phyloP scores from a whole-genome alignment of 2,329 filamentous ascomycete genomes.

The Colletotrichum falcatum region DNA sequence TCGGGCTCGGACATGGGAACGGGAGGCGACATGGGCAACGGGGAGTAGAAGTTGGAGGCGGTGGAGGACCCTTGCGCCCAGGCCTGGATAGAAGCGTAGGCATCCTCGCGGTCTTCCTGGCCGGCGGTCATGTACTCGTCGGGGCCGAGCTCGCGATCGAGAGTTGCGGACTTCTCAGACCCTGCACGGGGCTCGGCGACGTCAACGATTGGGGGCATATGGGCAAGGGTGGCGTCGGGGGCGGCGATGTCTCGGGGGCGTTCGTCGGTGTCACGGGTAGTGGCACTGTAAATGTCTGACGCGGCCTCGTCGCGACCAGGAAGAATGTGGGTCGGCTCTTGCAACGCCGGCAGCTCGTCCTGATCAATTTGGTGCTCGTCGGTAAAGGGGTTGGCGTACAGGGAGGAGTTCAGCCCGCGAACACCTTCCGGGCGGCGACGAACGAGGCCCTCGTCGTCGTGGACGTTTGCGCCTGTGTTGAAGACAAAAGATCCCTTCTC shows the following conservation, averaged over 20 bases:
- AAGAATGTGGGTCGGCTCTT: conserved; percentile 55
- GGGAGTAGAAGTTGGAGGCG: conserved; percentile 68
- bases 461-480: conserved; percentile 65
- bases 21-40: conserved; percentile 65
- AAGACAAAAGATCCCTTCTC: conserved; percentile 69
- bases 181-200: conserved; percentile 42
- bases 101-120: conserved; percentile 59
- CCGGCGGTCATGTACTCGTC: conserved; percentile 67
- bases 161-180: conserved; percentile 37
- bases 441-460: conserved; percentile 58
- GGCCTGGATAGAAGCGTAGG: conserved; percentile 72
- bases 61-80: conserved; percentile 70
- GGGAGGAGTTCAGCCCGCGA: conserved; percentile 58
- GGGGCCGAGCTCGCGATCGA: conserved; percentile 51
- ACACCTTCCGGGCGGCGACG: conserved; percentile 62
- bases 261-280: conserved; percentile 55
- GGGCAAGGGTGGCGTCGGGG: conserved; percentile 44
- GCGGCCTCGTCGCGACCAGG: conserved; percentile 61
- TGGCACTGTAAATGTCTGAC: conserved; percentile 70
- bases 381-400: conserved; percentile 70
- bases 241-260: conserved; percentile 40
- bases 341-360: conserved; percentile 53
- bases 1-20: conserved; percentile 65
- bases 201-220: conserved; percentile 51
- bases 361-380: conserved; percentile 66